Conservation (phyloP, 202 grass and related monocot species). For the Setaria viridis region DNA sequence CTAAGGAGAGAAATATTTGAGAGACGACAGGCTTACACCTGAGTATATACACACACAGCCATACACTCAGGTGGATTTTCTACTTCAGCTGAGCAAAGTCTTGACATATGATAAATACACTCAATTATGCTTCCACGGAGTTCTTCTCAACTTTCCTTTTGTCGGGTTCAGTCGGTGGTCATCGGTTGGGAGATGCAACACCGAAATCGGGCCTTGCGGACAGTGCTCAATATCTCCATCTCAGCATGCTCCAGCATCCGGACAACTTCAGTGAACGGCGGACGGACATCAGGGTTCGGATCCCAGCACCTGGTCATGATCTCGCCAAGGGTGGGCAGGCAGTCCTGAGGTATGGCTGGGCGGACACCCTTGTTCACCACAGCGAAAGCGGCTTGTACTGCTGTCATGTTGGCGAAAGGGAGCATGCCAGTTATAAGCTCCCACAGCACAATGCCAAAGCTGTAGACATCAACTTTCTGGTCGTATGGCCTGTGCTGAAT, state of each 20-base stretch:
- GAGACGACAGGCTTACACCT: not conserved
- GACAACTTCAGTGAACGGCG: constrained; percentile 73
- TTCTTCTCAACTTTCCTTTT: constrained; percentile 13
- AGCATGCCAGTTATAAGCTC: no score
- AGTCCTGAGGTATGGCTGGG: constrained; percentile 63
- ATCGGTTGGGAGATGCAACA: constrained; percentile 88
- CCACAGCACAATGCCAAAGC: no score
- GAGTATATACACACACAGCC: no score
- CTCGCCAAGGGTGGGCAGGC: constrained; percentile 66
- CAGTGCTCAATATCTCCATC: constrained; percentile 72
- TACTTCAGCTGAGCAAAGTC: constrained; percentile 49
- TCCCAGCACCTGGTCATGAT: constrained; percentile 91
- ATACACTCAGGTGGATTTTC: constrained; percentile 52
- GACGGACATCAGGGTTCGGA: constrained; percentile 73
- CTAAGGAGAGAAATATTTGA: constrained; percentile 38
- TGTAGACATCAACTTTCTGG: no score
- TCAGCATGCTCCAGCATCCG: constrained; percentile 78
- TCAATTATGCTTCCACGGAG: constrained; percentile 39
- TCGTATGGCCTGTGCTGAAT: no score
- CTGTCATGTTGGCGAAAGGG: no score
- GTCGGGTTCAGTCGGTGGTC: constrained; percentile 66
- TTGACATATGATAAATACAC: constrained; percentile 53
- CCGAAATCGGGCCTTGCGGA: constrained; percentile 78
- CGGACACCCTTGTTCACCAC: no score
- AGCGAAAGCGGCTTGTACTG: no score